Evolutionary conservation across 805 yeast genomes (phyloP).

Genomic region (Zygoascus flipseniorum): DNA sequence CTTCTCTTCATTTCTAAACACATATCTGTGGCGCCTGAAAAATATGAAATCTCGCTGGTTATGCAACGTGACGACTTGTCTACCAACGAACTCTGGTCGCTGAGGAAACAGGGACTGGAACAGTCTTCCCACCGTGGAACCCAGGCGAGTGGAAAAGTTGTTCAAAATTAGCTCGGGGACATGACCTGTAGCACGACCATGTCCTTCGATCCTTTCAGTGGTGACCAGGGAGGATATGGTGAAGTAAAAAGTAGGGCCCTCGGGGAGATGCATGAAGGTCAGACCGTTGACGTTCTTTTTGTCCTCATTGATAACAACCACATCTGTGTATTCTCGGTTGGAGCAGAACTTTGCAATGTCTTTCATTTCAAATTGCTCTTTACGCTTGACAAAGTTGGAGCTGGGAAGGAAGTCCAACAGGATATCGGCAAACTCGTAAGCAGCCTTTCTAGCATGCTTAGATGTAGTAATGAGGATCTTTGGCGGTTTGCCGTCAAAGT

Average conservation of each 20-base stretch:
- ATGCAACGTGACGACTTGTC: constrained; percentile 92
- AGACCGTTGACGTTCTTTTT: constrained; percentile 87
- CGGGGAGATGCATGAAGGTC: constrained; percentile 88
- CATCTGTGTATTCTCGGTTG: constrained; percentile 79
- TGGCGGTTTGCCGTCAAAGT: constrained; percentile 59
- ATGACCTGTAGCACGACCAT: constrained; percentile 85
- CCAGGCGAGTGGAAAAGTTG: constrained; percentile 86
- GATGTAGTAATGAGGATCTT: constrained; percentile 86
- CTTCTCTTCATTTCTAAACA: constrained; percentile 79
- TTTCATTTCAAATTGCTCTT: constrained; percentile 71
- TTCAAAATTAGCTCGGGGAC: constrained; percentile 87
- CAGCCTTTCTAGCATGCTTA: constrained; percentile 74
- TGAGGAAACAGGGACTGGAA: constrained; percentile 92
- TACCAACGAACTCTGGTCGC: constrained; percentile 86
- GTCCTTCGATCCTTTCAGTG: constrained; percentile 71
- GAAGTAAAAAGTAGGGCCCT: constrained; percentile 92
- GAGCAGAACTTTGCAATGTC: constrained; percentile 80
- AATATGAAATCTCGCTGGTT: constrained; percentile 94
- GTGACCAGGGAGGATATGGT: constrained; percentile 69
- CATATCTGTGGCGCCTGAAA: constrained; percentile 89
- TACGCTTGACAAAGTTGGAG: constrained; percentile 78
- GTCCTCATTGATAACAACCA: constrained; percentile 87
- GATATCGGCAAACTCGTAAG: constrained; percentile 83
- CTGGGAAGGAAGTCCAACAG: constrained; percentile 80
- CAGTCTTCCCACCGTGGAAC: constrained; percentile 85